Evolutionary conservation across 169 alveolate species (phyloP).

Genomic region (Plasmodium gallinaceum): DNA sequence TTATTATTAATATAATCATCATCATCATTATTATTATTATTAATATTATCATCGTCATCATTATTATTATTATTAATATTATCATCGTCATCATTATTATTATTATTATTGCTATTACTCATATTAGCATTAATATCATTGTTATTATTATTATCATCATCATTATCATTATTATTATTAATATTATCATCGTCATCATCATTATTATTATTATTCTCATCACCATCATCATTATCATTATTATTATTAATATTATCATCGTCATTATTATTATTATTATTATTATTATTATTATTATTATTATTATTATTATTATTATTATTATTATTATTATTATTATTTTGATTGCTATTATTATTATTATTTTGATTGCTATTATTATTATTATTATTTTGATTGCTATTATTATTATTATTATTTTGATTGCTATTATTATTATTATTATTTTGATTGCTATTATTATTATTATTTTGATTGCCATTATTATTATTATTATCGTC

Average conservation of each 20-base stretch:
- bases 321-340: not conserved
- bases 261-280: not conserved
- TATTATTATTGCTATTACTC: not conserved
- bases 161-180: not conserved
- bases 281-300: not conserved
- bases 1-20: not conserved
- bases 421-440: not conserved
- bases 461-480: not conserved
- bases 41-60: not conserved
- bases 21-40: not conserved
- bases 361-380: not conserved
- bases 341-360: not conserved
- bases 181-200: not conserved
- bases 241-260: not conserved
- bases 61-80: not conserved
- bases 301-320: not conserved
- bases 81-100: not conserved
- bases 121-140: not conserved
- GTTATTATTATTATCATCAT: not conserved
- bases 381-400: not conserved
- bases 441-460: not conserved
- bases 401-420: not conserved
- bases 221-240: not conserved
- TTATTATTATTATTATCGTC: not conserved
- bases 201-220: not conserved